Conservation (phyloP, 768 basidiomycete genomes). For the Kwoniella pini region DNA sequence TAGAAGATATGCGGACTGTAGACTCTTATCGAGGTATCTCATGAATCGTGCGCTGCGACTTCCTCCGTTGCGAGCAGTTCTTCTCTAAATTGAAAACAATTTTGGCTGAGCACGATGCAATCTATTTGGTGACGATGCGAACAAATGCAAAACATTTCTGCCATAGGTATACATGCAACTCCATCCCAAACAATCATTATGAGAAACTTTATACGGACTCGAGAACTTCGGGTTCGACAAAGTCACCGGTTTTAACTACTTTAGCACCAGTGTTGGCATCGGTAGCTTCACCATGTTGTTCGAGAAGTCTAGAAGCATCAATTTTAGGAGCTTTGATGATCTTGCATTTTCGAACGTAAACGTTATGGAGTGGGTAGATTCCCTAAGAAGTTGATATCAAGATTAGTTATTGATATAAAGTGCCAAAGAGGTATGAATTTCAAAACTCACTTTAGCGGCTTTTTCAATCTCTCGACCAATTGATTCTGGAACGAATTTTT, state of each 20-base stretch:
- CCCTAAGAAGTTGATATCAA: conserved; percentile 58
- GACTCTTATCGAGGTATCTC: too few relatives aligned
- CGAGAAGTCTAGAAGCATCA: conserved; percentile 90
- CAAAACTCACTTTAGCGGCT: conserved; percentile 61
- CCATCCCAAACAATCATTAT: conserved; percentile 15
- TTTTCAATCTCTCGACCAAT: conserved; percentile 99
- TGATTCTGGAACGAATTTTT: conserved; percentile 98
- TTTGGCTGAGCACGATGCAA: neutral
- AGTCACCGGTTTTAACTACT: conserved; percentile 76
- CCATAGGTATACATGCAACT: conserved; percentile 38
- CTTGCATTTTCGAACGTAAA: conserved; percentile 98
- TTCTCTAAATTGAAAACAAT: too few relatives aligned
- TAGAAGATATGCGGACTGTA: too few relatives aligned
- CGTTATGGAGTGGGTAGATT: conserved; percentile 99
- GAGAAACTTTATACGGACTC: conserved; percentile 69
- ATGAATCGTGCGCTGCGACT: too few relatives aligned
- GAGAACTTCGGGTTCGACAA: conserved; percentile 95
- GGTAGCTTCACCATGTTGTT: conserved; percentile 92
- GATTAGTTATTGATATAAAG: neutral
- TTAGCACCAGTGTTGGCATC: conserved; percentile 88
- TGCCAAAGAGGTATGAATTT: too few relatives aligned
- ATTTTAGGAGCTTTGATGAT: conserved; percentile 98
- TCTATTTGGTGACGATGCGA: too few relatives aligned
- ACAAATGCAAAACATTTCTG: conserved; percentile 3
- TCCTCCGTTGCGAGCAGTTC: too few relatives aligned